Percentiles rank a stretch among this genome's conserved stretches.
Evolutionary conservation across 148 eudicot genomes (phyloP).

Genomic region (Camellia lanceoleosa): DNA sequence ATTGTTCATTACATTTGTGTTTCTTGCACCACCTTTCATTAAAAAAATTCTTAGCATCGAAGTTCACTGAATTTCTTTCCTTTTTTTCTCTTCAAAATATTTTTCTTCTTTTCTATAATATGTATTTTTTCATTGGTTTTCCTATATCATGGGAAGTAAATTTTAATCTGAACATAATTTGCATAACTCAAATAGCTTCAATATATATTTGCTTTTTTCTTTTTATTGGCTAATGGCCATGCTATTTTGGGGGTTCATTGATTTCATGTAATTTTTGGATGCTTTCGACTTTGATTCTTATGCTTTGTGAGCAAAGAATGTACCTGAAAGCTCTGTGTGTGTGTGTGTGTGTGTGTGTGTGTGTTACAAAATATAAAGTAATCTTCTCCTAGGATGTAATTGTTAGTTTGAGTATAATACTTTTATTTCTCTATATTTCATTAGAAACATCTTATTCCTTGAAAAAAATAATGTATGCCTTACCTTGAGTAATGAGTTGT

Average conservation of each 20-base stretch:
- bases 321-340: neutral
- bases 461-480: too few species aligned
- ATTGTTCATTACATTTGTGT: neutral
- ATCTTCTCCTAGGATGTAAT: neutral
- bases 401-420: neutral
- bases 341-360: neutral
- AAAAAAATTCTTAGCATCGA: neutral
- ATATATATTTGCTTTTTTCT: neutral
- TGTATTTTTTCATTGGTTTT: too few species aligned
- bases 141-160: neutral
- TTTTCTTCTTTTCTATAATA: neutral
- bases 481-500: neutral
- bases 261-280: neutral
- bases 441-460: neutral
- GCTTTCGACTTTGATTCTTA: neutral
- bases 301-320: neutral
- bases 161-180: neutral
- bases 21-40: constrained; percentile 3
- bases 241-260: neutral
- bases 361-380: neutral
- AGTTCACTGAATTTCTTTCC: neutral
- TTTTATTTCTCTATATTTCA: neutral
- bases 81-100: neutral
- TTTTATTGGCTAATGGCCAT: neutral
- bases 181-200: neutral